phyloP scores from a whole-genome alignment of 495 filamentous ascomycete genomes.

The Penicillium canescens region DNA sequence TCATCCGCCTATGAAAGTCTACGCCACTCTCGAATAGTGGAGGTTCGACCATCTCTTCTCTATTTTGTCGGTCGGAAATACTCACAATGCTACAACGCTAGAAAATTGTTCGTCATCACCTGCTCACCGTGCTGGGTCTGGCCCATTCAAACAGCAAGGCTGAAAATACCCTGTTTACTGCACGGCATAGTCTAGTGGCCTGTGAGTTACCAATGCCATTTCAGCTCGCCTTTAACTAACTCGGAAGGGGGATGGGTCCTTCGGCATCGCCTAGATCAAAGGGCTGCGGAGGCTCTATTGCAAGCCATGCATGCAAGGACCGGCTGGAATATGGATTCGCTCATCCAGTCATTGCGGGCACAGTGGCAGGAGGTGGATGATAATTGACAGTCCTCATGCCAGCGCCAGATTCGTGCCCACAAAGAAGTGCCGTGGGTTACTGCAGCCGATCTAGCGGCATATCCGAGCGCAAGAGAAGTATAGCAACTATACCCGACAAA shows the following conservation, averaged over 20 bases:
- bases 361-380: conserved; percentile 27
- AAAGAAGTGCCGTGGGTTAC: no score
- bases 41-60: conserved; percentile 12
- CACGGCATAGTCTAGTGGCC: conserved; percentile 30
- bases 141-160: conserved; percentile 30
- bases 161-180: conserved; percentile 33
- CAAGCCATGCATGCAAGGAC: conserved; percentile 27
- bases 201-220: conserved; percentile 15
- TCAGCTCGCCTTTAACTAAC: neutral
- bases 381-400: neutral
- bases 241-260: conserved; percentile 31
- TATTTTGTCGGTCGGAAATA: neutral
- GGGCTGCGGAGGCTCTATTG: conserved; percentile 24
- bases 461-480: no score
- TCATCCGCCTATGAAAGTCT: conserved; percentile 24
- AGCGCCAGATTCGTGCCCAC: no score
- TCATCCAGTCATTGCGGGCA: conserved; percentile 21
- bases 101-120: conserved; percentile 26
- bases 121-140: conserved; percentile 26
- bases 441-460: neutral
- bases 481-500: no score
- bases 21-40: conserved; percentile 21
- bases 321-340: conserved; percentile 31
- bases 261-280: conserved; percentile 25
- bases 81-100: neutral